Evolutionary conservation across 2,329 filamentous ascomycete genomes (phyloP).

Genomic region (Nothophaeocryptopus gaeumannii): DNA sequence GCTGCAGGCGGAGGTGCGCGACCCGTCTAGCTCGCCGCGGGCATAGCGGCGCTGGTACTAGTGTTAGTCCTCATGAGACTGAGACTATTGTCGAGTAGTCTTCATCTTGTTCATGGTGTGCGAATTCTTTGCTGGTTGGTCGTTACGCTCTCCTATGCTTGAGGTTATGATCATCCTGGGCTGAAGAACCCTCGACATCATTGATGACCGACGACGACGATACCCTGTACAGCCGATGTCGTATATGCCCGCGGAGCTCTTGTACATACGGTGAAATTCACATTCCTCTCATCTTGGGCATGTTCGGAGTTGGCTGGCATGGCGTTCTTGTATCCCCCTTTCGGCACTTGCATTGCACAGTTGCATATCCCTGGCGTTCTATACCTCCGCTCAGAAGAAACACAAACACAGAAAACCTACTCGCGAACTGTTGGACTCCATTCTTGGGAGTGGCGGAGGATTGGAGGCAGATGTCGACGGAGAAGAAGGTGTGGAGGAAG

Average conservation of each 20-base stretch:
- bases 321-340: constrained; percentile 11
- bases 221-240: neutral
- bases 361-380: constrained; percentile 25
- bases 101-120: neutral
- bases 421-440: no score
- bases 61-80: constrained; percentile 1
- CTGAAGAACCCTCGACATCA: no score
- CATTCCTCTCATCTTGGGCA: constrained; percentile 7
- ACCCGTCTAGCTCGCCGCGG: constrained; percentile 22
- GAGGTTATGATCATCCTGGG: neutral
- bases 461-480: no score
- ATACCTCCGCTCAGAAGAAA: constrained; percentile 25
- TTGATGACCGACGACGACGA: no score
- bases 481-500: no score
- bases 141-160: constrained; percentile 1
- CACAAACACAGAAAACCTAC: neutral
- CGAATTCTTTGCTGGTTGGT: neutral
- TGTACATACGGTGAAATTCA: constrained; percentile 20
- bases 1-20: constrained; percentile 15
- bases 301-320: constrained; percentile 11
- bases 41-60: constrained; percentile 15
- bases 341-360: constrained; percentile 17
- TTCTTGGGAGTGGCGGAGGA: no score
- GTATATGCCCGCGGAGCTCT: constrained; percentile 13
- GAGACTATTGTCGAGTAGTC: neutral